Percentiles rank a stretch among this genome's conserved stretches.
phyloP scores from a whole-genome alignment of 148 eudicot genomes.

The Limonium bicolor region DNA sequence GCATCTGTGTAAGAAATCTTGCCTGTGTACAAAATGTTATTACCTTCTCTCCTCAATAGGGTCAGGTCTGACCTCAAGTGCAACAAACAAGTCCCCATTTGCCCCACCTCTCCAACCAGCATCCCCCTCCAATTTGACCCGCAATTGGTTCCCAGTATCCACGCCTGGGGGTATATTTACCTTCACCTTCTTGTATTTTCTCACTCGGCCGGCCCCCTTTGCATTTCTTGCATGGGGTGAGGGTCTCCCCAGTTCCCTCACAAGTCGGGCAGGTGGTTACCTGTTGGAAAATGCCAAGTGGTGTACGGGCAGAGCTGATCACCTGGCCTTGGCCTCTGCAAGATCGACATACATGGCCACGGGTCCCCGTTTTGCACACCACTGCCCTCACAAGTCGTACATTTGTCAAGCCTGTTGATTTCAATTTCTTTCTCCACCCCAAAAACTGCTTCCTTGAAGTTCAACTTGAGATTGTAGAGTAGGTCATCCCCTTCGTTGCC shows the following conservation, averaged over 20 bases:
- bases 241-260: slow-evolving; percentile 60
- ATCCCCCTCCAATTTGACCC: slow-evolving; percentile 78
- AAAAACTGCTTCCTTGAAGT: slow-evolving; percentile 90
- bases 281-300: slow-evolving; percentile 88
- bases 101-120: slow-evolving; percentile 89
- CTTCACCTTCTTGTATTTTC: slow-evolving; percentile 67
- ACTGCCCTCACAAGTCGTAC: slow-evolving; percentile 82
- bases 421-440: slow-evolving; percentile 89
- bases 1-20: slow-evolving; percentile 86
- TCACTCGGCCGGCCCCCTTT: slow-evolving; percentile 65
- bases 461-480: slow-evolving; percentile 52
- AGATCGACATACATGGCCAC: slow-evolving; percentile 42
- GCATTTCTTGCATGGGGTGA: slow-evolving; percentile 76
- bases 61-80: slow-evolving; percentile 50
- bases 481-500: slow-evolving; percentile 84
- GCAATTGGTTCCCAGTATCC: slow-evolving; percentile 67
- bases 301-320: slow-evolving; percentile 73
- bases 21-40: slow-evolving; percentile 67
- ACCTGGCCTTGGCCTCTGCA: slow-evolving; percentile 98
- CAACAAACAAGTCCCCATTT: slow-evolving; percentile 75
- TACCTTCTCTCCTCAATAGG: slow-evolving; percentile 76
- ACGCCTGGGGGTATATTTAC: slow-evolving; percentile 93
- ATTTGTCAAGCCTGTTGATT: slow-evolving; percentile 55
- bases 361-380: slow-evolving; percentile 91
- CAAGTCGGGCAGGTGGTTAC: slow-evolving; percentile 81